phyloP scores from a whole-genome alignment of 202 grass and related monocot species.

The Elaeis oleifera region DNA sequence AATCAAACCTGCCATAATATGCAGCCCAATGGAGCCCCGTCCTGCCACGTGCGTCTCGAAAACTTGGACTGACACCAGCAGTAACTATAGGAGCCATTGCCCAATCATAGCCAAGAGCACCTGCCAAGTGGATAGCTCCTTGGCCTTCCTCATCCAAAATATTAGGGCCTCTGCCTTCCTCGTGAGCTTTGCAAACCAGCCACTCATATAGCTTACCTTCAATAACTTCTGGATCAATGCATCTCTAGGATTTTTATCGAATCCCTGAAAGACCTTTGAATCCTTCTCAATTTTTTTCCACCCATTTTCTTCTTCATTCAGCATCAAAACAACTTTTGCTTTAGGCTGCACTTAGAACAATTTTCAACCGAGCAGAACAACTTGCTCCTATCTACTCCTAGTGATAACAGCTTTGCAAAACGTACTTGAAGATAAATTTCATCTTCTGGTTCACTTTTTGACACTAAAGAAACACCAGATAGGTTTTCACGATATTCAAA shows the following conservation, averaged over 20 bases:
- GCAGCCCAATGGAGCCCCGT: conserved; percentile 97
- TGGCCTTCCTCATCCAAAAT: conserved; percentile 79
- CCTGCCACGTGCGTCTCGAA: conserved; percentile 77
- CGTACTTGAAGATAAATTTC: too few relatives aligned
- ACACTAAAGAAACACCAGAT: too few relatives aligned
- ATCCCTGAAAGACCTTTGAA: too few relatives aligned
- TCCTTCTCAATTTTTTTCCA: too few relatives aligned
- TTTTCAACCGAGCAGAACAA: too few relatives aligned
- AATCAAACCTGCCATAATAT: conserved; percentile 76
- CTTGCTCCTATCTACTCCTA: too few relatives aligned
- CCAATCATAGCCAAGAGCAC: conserved; percentile 85
- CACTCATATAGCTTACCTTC: conserved; percentile 66
- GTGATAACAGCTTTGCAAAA: too few relatives aligned
- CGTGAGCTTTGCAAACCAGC: conserved; percentile 63
- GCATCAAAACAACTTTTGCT: too few relatives aligned
- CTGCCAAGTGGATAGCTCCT: conserved; percentile 75
- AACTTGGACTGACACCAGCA: conserved; percentile 78
- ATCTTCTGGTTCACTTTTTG: too few relatives aligned
- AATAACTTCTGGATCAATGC: conserved; percentile 50
- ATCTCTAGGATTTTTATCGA: conserved; percentile 16
- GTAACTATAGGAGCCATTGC: conserved; percentile 61
- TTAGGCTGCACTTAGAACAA: too few relatives aligned
- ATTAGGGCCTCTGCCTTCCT: conserved; percentile 47
- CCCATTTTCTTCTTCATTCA: neutral
- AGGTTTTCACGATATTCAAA: conserved; percentile 60